These are phyloP conservation scores for Colletotrichum zoysiae DNA, from an alignment of 2,329 filamentous ascomycete species.

Conservation along the genomic window DNA sequence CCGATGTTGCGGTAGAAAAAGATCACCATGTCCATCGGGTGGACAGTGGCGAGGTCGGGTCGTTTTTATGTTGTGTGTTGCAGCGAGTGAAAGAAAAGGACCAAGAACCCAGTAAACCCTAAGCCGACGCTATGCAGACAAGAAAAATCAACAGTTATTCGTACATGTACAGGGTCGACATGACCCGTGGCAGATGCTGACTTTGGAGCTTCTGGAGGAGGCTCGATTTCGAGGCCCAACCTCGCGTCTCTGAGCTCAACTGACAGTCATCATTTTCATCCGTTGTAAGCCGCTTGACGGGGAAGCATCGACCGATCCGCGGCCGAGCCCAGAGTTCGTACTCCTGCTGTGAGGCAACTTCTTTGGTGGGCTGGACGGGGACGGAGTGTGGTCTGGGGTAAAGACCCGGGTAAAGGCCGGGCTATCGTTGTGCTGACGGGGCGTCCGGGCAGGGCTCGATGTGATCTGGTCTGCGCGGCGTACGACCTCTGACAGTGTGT, in stretches of 20 bases:
- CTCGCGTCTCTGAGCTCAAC: slow-evolving; percentile 50
- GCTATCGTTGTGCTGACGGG: slow-evolving; percentile 64
- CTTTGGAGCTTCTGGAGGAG: neutral
- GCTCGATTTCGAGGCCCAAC: neutral
- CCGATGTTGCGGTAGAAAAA: neutral
- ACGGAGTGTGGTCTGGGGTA: slow-evolving; percentile 63
- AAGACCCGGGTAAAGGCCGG: slow-evolving; percentile 78
- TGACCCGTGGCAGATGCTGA: slow-evolving; percentile 9
- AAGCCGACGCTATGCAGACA: slow-evolving; percentile 44
- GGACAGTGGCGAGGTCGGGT: slow-evolving; percentile 11
- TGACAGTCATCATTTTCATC: slow-evolving; percentile 76
- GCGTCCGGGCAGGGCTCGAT: slow-evolving; percentile 66
- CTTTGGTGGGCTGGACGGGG: slow-evolving; percentile 66
- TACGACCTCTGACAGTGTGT: slow-evolving; percentile 70
- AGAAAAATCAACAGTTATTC: slow-evolving; percentile 42
- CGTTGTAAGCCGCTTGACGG: slow-evolving; percentile 65
- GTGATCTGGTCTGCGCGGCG: slow-evolving; percentile 70
- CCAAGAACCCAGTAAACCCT: slow-evolving; percentile 24
- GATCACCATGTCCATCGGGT: slow-evolving; percentile 2
- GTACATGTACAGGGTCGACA: slow-evolving; percentile 43
- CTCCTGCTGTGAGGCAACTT: slow-evolving; percentile 65
- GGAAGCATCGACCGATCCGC: slow-evolving; percentile 65
- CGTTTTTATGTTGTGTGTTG: slow-evolving; percentile 39
- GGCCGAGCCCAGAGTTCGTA: slow-evolving; percentile 64
- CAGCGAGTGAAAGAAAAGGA: slow-evolving; percentile 28